Conservation (phyloP, 345 rosid species). For the Gynandropsis gynandra region DNA sequence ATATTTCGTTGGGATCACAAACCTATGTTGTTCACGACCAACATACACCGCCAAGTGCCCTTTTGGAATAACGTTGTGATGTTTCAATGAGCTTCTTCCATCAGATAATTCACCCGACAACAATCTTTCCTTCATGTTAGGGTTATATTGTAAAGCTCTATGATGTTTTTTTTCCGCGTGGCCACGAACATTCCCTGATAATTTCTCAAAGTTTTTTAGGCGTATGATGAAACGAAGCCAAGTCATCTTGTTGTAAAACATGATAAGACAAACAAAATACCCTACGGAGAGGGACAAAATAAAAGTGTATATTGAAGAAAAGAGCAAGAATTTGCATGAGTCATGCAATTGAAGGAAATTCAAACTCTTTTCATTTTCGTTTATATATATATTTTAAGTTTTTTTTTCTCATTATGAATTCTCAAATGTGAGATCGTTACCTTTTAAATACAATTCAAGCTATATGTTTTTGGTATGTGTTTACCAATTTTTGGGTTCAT, state of each 20-base stretch:
- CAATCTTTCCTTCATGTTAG: conserved; percentile 18
- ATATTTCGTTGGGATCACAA: conserved; percentile 47
- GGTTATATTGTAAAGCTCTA: conserved; percentile 9
- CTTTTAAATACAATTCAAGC: no score
- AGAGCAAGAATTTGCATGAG: no score
- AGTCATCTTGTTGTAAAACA: conserved; percentile 18
- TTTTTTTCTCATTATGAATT: no score
- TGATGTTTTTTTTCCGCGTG: conserved; percentile 13
- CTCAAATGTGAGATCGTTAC: no score
- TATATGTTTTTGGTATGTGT: no score
- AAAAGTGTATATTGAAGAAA: no score
- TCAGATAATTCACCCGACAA: conserved; percentile 32
- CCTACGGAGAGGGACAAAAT: no score
- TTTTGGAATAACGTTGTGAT: conserved; percentile 33
- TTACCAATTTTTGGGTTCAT: no score
- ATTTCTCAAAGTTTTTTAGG: conserved; percentile 21
- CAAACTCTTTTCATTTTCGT: conserved; percentile 14
- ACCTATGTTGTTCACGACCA: conserved; percentile 47
- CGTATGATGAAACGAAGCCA: conserved; percentile 25
- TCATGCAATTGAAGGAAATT: not conserved
- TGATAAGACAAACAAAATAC: no score
- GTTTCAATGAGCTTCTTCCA: conserved; percentile 8
- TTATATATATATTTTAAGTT: no score
- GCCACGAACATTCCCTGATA: no score
- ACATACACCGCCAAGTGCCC: conserved; percentile 61